Percentiles rank a stretch among this genome's conserved stretches.
These are phyloP conservation scores for Phlebiopsis gigantea DNA, from an alignment of 768 basidiomycete species.

Conservation along the genomic window DNA sequence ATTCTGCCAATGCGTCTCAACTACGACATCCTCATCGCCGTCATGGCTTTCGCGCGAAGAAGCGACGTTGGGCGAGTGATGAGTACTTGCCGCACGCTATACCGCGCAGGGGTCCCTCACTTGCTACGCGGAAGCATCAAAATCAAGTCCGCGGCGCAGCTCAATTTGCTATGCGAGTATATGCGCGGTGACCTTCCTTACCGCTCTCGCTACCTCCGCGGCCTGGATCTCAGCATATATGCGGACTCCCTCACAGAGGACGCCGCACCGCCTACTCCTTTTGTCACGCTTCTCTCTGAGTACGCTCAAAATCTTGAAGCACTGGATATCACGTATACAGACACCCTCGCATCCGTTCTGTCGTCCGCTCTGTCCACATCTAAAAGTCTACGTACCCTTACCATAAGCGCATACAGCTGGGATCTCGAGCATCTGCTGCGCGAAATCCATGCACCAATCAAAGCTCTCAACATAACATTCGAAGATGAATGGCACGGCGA, in stretches of 20 bases:
- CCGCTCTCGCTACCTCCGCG: neutral
- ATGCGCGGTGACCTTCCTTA: neutral
- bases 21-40: conserved; percentile 1
- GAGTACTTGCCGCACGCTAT: conserved; percentile 6
- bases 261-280: neutral
- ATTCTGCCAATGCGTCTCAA: conserved; percentile 1
- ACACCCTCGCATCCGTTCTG: neutral
- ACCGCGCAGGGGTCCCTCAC: neutral
- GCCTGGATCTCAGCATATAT: neutral
- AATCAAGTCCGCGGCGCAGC: neutral
- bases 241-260: neutral
- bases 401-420: no score
- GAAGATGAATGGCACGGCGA: neutral
- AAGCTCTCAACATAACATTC: neutral
- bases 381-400: neutral
- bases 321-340: neutral
- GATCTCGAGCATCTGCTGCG: no score
- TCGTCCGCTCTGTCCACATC: neutral
- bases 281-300: neutral
- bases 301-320: neutral
- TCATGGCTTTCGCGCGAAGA: neutral
- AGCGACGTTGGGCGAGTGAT: neutral
- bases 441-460: no score
- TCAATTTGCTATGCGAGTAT: neutral
- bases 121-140: neutral